Base-by-base conservation (phyloP, 2,329 filamentous ascomycete species). In the Bipolaris cookei region DNA sequence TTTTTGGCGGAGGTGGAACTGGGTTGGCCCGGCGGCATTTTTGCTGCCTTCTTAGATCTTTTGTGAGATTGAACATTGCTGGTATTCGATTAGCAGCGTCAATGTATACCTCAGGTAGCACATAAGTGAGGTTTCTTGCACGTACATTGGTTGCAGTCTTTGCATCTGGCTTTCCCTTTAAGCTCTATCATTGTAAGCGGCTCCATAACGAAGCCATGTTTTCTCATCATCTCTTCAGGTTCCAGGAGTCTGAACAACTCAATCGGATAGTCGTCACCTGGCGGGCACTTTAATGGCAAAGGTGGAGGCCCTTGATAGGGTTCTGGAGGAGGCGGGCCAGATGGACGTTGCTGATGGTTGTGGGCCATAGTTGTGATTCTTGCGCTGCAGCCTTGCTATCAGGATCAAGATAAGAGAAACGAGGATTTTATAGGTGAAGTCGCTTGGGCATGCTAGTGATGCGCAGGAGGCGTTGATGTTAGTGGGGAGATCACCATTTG, bases 81-180 rank as follows among this genome's bases (percentile, higher is more conserved):
- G 14, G 3, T 2, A 28, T 38, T 1, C 14, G 16, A 18, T 56
- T n/a, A 56, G 42, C 21, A 28, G 30, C 6, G 35, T 10, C 13
- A 11, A 13, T 30, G 10, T 0, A 13, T 13, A 30, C 28, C 28
- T 30, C 28, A 1, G 10, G 10, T 30, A 30, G 10, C 28, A 30
- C 28, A 11, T 4, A 30, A 4, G 10, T 30, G 28, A 23, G 32
- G 16, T 13, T 56, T 23, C 6, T 45, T 34, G 16, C 34, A 43
- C 39, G 20, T 30, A 64, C 63, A 51, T 53, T 63, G 62, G 16
- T 51, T 54, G 30, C 63, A 66, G 11, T 41, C 38, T 14, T 20
- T 44, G 32, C 63, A 66, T 30, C 55, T 54, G 16, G 55, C 56
- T 45, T 63, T 63, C 45, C 44, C 10, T 3, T 56, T 21, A 20